A percentile compares a stretch with the other conserved stretches of the same genome.
These are phyloP conservation scores for Fusarium sp. DNA, from an alignment of 2,329 filamentous ascomycete species.

Conservation along the genomic window DNA sequence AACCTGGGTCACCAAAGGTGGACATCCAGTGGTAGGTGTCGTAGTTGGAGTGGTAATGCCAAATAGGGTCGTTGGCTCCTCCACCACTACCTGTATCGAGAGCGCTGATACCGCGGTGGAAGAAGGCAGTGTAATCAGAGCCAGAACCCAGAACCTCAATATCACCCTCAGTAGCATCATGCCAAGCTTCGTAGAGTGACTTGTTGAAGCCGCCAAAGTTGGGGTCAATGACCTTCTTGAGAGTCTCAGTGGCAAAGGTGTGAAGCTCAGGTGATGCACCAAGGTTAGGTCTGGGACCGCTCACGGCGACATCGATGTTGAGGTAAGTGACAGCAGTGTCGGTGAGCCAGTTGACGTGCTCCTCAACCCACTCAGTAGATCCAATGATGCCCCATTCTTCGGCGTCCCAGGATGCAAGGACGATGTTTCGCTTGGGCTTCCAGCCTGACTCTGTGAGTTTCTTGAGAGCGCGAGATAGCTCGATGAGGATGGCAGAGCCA, in stretches of 20 bases:
- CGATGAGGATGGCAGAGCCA: constrained; percentile 81
- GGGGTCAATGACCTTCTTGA: constrained; percentile 69
- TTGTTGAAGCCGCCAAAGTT: constrained; percentile 67
- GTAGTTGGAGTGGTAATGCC: constrained; percentile 87
- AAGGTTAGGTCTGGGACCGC: constrained; percentile 69
- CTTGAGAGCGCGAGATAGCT: constrained; percentile 80
- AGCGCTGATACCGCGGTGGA: constrained; percentile 64
- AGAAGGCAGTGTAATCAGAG: constrained; percentile 76
- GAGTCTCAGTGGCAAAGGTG: constrained; percentile 72
- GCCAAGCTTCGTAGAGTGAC: constrained; percentile 59
- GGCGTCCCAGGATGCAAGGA: constrained; percentile 79
- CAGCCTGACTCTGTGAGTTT: constrained; percentile 78
- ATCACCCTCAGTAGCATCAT: constrained; percentile 51
- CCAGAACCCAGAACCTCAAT: constrained; percentile 73
- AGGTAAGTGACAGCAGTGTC: constrained; percentile 80
- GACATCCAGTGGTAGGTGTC: constrained; percentile 90
- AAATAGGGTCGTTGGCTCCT: constrained; percentile 66
- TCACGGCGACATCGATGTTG: constrained; percentile 79
- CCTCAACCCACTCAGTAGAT: constrained; percentile 89
- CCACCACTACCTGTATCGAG: constrained; percentile 68
- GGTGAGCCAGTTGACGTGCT: constrained; percentile 81
- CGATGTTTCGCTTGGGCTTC: constrained; percentile 79
- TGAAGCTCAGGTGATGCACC: constrained; percentile 77
- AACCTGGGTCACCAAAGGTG: constrained; percentile 77
- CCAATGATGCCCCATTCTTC: constrained; percentile 86